These are phyloP conservation scores for Nannochloropsis granulata DNA, from an alignment of 108 stramenopile species.

Conservation along the genomic window DNA sequence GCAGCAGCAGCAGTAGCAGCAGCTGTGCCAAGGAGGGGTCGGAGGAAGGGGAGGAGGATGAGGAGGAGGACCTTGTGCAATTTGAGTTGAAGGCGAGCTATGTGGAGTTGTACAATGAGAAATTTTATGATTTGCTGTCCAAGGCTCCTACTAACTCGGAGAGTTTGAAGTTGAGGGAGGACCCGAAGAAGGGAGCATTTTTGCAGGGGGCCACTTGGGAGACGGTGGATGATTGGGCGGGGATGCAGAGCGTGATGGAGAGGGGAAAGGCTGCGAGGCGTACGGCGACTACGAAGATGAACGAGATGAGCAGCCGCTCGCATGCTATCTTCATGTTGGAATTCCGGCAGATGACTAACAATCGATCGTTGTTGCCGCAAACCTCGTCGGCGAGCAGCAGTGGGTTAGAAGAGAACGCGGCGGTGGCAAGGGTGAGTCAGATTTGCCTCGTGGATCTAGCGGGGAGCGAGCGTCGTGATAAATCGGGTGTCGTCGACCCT, in stretches of 20 bases:
- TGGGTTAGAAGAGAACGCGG: not conserved
- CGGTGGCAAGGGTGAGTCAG: conserved; percentile 33
- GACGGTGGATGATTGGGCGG: not conserved
- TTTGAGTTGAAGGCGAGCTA: not conserved
- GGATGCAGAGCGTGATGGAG: not conserved
- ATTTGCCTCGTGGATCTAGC: conserved; percentile 76
- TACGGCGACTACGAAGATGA: conserved; percentile 46
- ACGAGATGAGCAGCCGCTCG: conserved; percentile 56
- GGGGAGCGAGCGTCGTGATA: conserved; percentile 53
- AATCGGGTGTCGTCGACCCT: not conserved
- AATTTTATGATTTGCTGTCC: not conserved
- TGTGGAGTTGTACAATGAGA: not conserved
- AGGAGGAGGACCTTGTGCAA: not conserved
- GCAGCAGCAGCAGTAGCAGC: not conserved
- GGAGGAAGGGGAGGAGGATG: not conserved
- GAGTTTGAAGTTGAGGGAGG: conserved; percentile 12
- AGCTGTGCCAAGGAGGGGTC: not conserved
- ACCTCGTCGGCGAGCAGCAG: not conserved
- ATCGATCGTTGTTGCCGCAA: not conserved
- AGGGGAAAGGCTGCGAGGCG: not conserved
- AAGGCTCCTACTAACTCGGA: not conserved
- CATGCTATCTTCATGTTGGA: conserved; percentile 85
- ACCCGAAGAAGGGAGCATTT: conserved; percentile 5
- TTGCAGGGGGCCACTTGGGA: not conserved
- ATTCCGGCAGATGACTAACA: not conserved